Conservation (phyloP, 495 filamentous ascomycete species). For the Tuber melanosporum region DNA sequence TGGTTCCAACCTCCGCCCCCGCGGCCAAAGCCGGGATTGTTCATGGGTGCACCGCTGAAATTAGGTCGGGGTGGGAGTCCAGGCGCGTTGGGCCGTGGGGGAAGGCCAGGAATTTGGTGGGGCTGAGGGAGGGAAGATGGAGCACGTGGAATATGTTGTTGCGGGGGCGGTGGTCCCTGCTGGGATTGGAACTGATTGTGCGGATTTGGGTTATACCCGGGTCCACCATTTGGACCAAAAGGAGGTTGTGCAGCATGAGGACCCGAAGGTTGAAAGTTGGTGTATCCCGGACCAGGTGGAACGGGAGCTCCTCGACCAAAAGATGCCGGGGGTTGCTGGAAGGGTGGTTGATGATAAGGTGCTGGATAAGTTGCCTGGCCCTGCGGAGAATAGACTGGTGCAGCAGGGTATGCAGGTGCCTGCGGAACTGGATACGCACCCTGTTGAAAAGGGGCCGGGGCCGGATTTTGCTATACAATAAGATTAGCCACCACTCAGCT, state of each 20-base stretch:
- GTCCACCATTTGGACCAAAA: constrained; percentile 22
- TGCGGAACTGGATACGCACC: constrained; percentile 35
- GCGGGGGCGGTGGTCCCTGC: constrained; percentile 30
- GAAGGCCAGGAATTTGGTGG: constrained; percentile 40
- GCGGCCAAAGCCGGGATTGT: constrained; percentile 29
- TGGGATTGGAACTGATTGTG: constrained; percentile 29
- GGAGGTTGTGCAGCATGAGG: constrained; percentile 9
- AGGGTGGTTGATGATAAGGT: constrained; percentile 27
- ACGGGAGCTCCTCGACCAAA: constrained; percentile 35
- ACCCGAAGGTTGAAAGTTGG: constrained; percentile 27
- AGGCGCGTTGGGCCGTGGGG: constrained; percentile 39
- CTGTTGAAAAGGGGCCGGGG: constrained; percentile 37
- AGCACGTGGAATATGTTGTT: constrained; percentile 19
- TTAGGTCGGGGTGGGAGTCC: constrained; percentile 40
- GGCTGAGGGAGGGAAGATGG: constrained; percentile 37
- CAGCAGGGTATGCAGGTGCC: constrained; percentile 24
- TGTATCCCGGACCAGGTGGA: constrained; percentile 20
- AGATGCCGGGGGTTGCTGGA: constrained; percentile 25
- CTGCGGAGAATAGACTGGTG: constrained; percentile 22
- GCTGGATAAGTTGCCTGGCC: constrained; percentile 21
- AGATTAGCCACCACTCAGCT: constrained; percentile 11
- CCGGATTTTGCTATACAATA: constrained; percentile 23
- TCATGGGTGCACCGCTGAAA: constrained; percentile 25
- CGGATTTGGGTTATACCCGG: constrained; percentile 26
- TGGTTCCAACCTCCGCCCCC: constrained; percentile 33